Conservation (phyloP, 306 rosid species). For the Cercis canadensis region DNA sequence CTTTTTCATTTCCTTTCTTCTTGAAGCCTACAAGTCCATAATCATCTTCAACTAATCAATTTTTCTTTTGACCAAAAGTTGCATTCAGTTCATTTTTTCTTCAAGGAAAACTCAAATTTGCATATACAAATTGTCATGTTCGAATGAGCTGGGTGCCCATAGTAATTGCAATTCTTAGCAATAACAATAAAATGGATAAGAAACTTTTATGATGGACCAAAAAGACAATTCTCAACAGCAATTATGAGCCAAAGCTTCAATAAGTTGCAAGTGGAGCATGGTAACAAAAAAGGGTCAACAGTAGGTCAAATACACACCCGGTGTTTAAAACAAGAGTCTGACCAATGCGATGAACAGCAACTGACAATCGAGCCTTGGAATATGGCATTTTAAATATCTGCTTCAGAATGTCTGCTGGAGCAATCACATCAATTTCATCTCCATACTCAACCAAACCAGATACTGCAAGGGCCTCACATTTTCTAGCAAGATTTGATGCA, state of each 20-base stretch:
- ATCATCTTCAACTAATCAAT: conserved; percentile 7
- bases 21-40: neutral
- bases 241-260: conserved; percentile 20
- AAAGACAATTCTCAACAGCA: conserved; percentile 32
- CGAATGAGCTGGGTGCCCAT: neutral
- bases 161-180: neutral
- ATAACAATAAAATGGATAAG: neutral
- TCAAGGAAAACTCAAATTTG: conserved; percentile 33
- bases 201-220: conserved; percentile 25
- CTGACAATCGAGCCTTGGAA: conserved; percentile 88
- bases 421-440: conserved; percentile 93
- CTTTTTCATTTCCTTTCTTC: conserved; percentile 21
- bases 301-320: conserved; percentile 62
- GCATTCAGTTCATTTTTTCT: neutral
- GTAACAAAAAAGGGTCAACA: conserved; percentile 12
- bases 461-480: conserved; percentile 90
- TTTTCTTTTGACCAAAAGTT: conserved; percentile 6
- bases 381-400: conserved; percentile 97
- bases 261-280: conserved; percentile 15
- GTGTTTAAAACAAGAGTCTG: conserved; percentile 87
- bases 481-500: conserved; percentile 81
- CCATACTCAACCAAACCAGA: conserved; percentile 94
- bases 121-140: conserved; percentile 10
- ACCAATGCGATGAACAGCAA: conserved; percentile 90
- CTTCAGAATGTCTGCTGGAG: conserved; percentile 92